Evolutionary conservation across 2,329 filamentous ascomycete species (phyloP).

Genomic region (Aspergillus puulaauensis): DNA sequence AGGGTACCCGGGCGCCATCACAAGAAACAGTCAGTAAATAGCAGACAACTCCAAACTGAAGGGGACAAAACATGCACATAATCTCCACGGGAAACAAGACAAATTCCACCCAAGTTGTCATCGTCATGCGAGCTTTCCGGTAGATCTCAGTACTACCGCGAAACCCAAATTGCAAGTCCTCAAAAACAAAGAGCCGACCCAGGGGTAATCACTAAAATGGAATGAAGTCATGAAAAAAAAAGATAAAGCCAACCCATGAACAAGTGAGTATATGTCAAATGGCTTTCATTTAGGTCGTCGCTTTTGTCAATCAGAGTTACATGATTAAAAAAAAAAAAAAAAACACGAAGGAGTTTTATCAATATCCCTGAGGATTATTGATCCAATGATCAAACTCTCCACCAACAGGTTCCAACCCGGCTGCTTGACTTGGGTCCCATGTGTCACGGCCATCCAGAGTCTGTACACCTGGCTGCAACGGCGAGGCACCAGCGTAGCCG

Average conservation of each 20-base stretch:
- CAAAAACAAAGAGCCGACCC: neutral
- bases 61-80: too few relatives aligned
- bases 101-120: too few relatives aligned
- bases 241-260: constrained; percentile 2
- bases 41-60: too few relatives aligned
- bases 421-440: constrained; percentile 39
- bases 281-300: constrained; percentile 11
- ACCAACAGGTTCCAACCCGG: constrained; percentile 38
- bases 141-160: too few relatives aligned
- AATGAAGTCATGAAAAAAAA: neutral
- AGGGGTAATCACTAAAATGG: too few relatives aligned
- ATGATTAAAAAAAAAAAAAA: neutral
- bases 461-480: constrained; percentile 30
- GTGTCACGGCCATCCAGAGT: constrained; percentile 33
- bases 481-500: constrained; percentile 10
- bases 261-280: neutral
- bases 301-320: constrained; percentile 11
- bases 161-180: neutral
- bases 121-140: too few relatives aligned
- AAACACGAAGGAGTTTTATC: neutral
- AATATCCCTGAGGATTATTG: constrained; percentile 24
- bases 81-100: too few relatives aligned
- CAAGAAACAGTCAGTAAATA: too few relatives aligned
- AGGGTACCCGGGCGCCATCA: neutral
- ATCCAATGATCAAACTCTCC: constrained; percentile 51